Conservation (phyloP, 768 basidiomycete genomes). For the Amanita inopinata region DNA sequence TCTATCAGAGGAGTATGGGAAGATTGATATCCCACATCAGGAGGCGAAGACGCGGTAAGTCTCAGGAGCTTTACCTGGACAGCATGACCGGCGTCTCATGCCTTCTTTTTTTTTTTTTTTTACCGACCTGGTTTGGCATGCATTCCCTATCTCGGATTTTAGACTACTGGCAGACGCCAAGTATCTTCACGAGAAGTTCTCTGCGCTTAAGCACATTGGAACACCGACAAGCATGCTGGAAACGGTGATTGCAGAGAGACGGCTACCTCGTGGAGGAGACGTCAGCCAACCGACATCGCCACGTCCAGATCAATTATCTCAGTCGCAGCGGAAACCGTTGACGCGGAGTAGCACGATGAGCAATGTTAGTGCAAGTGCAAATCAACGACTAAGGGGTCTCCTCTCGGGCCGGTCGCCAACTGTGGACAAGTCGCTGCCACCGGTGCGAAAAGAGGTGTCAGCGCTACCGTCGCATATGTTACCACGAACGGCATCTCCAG, state of each 20-base stretch:
- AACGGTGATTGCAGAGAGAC: constrained; percentile 77
- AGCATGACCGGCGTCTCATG: constrained; percentile 4
- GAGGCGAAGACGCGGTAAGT: constrained; percentile 81
- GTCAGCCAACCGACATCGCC: constrained; percentile 10
- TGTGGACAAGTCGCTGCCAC: constrained; percentile 28
- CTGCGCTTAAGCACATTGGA: constrained; percentile 62
- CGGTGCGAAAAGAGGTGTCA: constrained; percentile 19
- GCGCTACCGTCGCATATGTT: constrained; percentile 18
- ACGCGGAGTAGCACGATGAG: constrained; percentile 25
- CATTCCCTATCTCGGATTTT: too few species aligned
- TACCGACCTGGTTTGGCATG: constrained; percentile 6
- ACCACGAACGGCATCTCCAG: constrained; percentile 17
- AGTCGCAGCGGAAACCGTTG: constrained; percentile 12
- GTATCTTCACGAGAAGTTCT: constrained; percentile 68
- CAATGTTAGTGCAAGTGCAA: constrained; percentile 25
- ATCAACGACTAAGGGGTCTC: constrained; percentile 37
- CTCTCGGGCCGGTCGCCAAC: constrained; percentile 28
- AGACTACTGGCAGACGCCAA: constrained; percentile 77
- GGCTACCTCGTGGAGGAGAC: constrained; percentile 30
- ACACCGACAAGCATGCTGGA: constrained; percentile 73
- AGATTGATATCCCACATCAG: constrained; percentile 71
- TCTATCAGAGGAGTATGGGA: constrained; percentile 76
- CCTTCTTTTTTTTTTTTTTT: too few species aligned
- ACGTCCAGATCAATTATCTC: constrained; percentile 11
- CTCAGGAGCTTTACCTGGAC: constrained; percentile 8